Evolutionary conservation across 345 rosid genomes (phyloP), one percentile per base, ranked within the genome.

Genomic region (Euphorbia peplus): DNA sequence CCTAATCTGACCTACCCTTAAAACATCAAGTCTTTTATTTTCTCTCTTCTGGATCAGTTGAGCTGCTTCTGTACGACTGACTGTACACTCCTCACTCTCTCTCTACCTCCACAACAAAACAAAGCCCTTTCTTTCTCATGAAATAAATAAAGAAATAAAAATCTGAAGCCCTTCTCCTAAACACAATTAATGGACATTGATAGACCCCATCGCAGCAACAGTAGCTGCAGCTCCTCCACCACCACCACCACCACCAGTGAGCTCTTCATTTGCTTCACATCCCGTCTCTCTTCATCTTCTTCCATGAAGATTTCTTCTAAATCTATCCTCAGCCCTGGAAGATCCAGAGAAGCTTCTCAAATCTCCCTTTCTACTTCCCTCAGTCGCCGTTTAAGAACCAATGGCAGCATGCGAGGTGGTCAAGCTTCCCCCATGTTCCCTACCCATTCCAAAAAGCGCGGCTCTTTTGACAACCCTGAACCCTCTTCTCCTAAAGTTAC

Each of bases 401-500:
- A 84, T 55, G 92, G 93, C 19, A 90, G 97, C 80, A 67, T 93
- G 54, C 87, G 80, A 66, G 91, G 92, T 12, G 96, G 91, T 14
- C 79, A 82, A 3, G 89, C 96, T 65, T 93, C 98, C 0, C 98
- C 97, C 0, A 93, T 93, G 97, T 93, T 93, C 39, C 85, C 91
- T 0, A 50, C 86, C 5, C 75, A 66, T 21, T 83, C 80, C 37
- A 85, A 88, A 66, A 91, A 86, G 68, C 81, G 91, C 8, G 89
- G 88, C 19, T 76, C 79, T 51, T 89, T 85, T 68, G 98, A 89
- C 1, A 88, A 83, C 71, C 89, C 95, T 0, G 96, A 93, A 69
- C 98, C 98, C 0, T 84, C 96, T 69, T 93, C 98, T 21, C 98
- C 98, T 0, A 93, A 93, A 71, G 98, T 93, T 19, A 91, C 98